Conservation (phyloP, 345 rosid species). For the Pistacia atlantica region DNA sequence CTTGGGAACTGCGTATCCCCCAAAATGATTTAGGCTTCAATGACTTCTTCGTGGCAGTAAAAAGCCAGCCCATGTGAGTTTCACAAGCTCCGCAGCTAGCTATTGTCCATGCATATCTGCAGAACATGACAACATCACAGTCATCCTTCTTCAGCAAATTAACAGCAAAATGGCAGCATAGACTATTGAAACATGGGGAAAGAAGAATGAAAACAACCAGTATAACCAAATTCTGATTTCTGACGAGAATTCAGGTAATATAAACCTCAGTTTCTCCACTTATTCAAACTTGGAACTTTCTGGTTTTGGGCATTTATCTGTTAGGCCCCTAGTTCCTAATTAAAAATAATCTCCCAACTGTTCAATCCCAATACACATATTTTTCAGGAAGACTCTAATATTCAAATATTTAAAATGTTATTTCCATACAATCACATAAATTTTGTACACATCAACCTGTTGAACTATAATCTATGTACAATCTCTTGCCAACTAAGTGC, state of each 20-base stretch:
- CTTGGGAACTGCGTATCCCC: constrained; percentile 84
- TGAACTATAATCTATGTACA: neutral
- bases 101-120: constrained; percentile 92
- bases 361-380: no score
- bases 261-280: neutral
- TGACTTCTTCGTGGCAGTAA: constrained; percentile 65
- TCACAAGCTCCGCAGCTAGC: constrained; percentile 56
- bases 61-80: constrained; percentile 84
- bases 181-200: neutral
- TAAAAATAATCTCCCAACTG: no score
- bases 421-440: neutral
- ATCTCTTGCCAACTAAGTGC: neutral
- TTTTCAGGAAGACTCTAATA: no score
- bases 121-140: constrained; percentile 9
- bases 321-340: neutral
- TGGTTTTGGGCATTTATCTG: neutral
- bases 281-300: neutral
- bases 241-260: neutral
- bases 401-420: neutral
- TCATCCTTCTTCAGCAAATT: neutral
- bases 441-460: neutral
- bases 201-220: neutral
- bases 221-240: neutral
- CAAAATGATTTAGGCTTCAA: constrained; percentile 85
- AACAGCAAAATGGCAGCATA: neutral